Evolutionary conservation across 2,329 filamentous ascomycete genomes (phyloP).

Genomic region (Aureobasidium sp.): DNA sequence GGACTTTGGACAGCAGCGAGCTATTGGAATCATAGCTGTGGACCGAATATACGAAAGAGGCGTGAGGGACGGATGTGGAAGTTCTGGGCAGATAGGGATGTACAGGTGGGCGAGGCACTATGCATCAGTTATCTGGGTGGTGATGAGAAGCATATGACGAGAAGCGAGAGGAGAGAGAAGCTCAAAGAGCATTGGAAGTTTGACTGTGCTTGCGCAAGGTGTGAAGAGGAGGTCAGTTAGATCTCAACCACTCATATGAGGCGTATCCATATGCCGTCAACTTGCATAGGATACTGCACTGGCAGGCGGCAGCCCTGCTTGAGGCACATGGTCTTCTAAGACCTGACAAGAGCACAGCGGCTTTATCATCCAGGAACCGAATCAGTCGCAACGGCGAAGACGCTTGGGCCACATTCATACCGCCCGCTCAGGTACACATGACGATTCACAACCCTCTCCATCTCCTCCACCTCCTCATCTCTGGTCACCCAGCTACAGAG

Average conservation of each 20-base stretch:
- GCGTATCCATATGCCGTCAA: background rate
- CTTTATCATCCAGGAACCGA: background rate
- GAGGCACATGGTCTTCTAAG: background rate
- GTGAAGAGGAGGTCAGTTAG: conserved; percentile 15
- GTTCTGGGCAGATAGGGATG: conserved; percentile 29
- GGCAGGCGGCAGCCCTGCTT: background rate
- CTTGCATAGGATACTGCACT: background rate
- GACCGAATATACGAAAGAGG: conserved; percentile 35
- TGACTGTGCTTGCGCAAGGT: conserved; percentile 34
- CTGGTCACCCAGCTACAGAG: too few species aligned
- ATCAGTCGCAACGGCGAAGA: background rate
- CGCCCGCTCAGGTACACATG: background rate
- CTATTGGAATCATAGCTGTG: conserved; percentile 43
- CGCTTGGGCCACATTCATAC: background rate
- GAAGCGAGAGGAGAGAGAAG: conserved; percentile 28
- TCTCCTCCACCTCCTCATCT: too few species aligned
- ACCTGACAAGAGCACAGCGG: background rate
- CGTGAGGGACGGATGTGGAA: conserved; percentile 33
- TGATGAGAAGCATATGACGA: conserved; percentile 34
- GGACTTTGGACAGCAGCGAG: conserved; percentile 38
- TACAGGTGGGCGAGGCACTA: conserved; percentile 33
- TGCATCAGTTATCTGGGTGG: conserved; percentile 42
- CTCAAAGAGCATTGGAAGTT: conserved; percentile 38
- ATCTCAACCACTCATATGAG: background rate
- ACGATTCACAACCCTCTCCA: background rate